Base-by-base conservation (phyloP, 805 yeast species). In the Hanseniaspora osmophila region DNA sequence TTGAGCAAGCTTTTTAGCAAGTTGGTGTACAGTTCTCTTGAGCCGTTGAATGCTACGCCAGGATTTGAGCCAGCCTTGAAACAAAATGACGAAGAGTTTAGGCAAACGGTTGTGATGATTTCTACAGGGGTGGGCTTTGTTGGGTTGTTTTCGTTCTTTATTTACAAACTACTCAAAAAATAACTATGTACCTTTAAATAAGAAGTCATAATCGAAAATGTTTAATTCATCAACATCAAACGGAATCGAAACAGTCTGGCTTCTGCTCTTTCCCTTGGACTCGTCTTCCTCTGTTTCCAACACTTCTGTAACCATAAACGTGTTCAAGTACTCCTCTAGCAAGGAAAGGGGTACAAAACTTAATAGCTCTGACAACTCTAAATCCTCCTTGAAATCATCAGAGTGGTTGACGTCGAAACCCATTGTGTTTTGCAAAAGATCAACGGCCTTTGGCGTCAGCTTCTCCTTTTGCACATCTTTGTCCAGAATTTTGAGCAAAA, bases 11-110 rank as follows among this genome's bases (percentile, higher is more conserved):
- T 92, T 17, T 84, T 90, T 58, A 79, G 83, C 22, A 94, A 84
- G 54, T 61, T 92, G 19, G 94, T 88, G 0, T 94, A 86, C 52
- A 92, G 94, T 0, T 95, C 97, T 0, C 75, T 78, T 47, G 65
- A 64, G 37, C 98, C 98, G 0, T 74, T 78, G 38, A 60, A 70
- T 6, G 82, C 86, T 6, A 90, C 97, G 0, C 84, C 92, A 0
- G 84, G 84, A 0, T 65, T 78, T 37, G 84, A 81, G 33, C 83
- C 81, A 0, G 88, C 79, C 44, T 71, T 73, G 1, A 63, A 67
- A 2, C 73, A 73, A 2, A 56, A 66, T n/a, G 82, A 71, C 35
- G 64, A 70, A 56, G 65, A 70, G 54, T 50, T 60, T 67, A 49
- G 75, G 66, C 60, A 82, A 71, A 48, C 61, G 40, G 64, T 74